Percentiles rank a stretch among this genome's conserved stretches.
phyloP scores from a whole-genome alignment of 805 yeast species.

The Scheffersomyces ergatensis region DNA sequence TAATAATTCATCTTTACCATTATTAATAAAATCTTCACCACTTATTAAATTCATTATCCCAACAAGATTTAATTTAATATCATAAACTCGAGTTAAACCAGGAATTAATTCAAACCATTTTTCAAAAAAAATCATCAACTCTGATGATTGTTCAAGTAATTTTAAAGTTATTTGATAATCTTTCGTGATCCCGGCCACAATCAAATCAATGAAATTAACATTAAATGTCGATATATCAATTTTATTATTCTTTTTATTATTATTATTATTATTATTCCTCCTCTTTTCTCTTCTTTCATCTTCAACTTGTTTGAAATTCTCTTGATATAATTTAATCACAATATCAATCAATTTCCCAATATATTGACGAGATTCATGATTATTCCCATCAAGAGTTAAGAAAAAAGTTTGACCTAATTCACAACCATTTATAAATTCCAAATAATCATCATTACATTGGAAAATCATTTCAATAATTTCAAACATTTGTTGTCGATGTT shows the following conservation, averaged over 20 bases:
- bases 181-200: conserved; percentile 63
- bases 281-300: too few relatives aligned
- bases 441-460: conserved; percentile 22
- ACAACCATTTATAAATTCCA: conserved; percentile 59
- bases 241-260: neutral
- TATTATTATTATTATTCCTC: neutral
- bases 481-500: conserved; percentile 32
- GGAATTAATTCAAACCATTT: conserved; percentile 64
- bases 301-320: too few relatives aligned
- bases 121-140: conserved; percentile 50
- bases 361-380: neutral
- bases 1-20: conserved; percentile 1
- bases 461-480: conserved; percentile 37
- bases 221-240: conserved; percentile 34
- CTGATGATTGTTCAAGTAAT: conserved; percentile 43
- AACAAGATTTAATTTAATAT: conserved; percentile 70
- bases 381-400: conserved; percentile 47
- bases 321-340: neutral
- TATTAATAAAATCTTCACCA: conserved; percentile 16
- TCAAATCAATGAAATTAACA: conserved; percentile 55
- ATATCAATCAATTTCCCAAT: neutral
- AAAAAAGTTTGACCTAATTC: conserved; percentile 65
- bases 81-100: conserved; percentile 67
- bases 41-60: conserved; percentile 54
- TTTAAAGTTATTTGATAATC: conserved; percentile 54